Evolutionary conservation across 352 stramenopile species (phyloP).

Genomic region (Phytopythium montanum): DNA sequence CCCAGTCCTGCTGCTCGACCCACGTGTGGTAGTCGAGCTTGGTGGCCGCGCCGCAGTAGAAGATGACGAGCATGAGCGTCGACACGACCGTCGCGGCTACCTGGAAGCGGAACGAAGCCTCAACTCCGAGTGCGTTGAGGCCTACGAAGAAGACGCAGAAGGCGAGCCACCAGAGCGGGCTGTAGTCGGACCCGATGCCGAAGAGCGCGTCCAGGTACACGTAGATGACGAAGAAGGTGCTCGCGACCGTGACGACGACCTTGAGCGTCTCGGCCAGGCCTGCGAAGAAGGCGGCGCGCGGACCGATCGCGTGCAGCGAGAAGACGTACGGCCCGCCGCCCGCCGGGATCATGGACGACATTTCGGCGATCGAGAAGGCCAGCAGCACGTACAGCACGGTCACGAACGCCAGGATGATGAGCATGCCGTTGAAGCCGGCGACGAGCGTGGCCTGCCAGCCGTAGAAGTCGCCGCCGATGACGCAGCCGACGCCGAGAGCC

Average conservation of each 20-base stretch:
- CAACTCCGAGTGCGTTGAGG: conserved; percentile 48
- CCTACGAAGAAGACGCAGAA: conserved; percentile 51
- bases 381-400: conserved; percentile 59
- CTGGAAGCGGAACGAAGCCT: conserved; percentile 58
- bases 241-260: conserved; percentile 50
- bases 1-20: conserved; percentile 45
- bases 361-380: conserved; percentile 61
- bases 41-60: conserved; percentile 43
- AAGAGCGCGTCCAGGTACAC: conserved; percentile 51
- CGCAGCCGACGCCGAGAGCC: conserved; percentile 46
- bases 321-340: conserved; percentile 64
- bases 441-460: conserved; percentile 56
- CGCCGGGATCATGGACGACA: conserved; percentile 47
- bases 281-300: conserved; percentile 35
- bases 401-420: conserved; percentile 49
- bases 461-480: conserved; percentile 53
- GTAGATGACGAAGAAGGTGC: conserved; percentile 40
- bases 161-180: conserved; percentile 37
- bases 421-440: conserved; percentile 50
- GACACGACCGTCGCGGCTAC: conserved; percentile 41
- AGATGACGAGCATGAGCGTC: conserved; percentile 44
- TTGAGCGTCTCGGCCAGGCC: conserved; percentile 52
- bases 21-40: conserved; percentile 51
- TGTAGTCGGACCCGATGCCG: conserved; percentile 26
- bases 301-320: conserved; percentile 46